Conservation (phyloP, 768 basidiomycete genomes). For the Tylopilus vinaceipallidus region DNA sequence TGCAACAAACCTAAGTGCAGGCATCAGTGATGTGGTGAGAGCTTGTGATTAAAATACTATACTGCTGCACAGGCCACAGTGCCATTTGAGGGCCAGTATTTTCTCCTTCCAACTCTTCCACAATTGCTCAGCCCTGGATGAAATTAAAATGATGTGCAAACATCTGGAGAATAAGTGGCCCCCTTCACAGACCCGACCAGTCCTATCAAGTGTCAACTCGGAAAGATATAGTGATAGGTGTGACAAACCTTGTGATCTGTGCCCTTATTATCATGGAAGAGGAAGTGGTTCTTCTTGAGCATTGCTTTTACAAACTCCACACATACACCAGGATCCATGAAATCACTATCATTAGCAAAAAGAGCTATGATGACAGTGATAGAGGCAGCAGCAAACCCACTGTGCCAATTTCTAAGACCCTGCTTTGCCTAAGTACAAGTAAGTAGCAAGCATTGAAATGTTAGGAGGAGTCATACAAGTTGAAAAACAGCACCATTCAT, state of each 20-base stretch:
- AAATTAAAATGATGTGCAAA: background rate
- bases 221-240: no score
- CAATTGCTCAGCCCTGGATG: background rate
- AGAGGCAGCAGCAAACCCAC: background rate
- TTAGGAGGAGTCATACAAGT: background rate
- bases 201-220: background rate
- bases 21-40: background rate
- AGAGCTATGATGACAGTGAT: background rate
- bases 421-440: background rate
- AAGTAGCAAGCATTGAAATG: background rate
- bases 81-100: background rate
- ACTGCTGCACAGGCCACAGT: background rate
- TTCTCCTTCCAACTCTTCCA: background rate
- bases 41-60: background rate
- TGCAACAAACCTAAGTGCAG: background rate
- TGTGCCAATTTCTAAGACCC: background rate
- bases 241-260: background rate
- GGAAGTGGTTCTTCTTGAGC: background rate
- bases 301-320: background rate
- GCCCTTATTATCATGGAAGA: background rate
- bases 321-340: background rate
- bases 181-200: background rate
- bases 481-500: background rate
- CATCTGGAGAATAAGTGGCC: background rate
- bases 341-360: background rate